phyloP scores from a whole-genome alignment of 768 basidiomycete genomes.

The Infundibulicybe gibba region DNA sequence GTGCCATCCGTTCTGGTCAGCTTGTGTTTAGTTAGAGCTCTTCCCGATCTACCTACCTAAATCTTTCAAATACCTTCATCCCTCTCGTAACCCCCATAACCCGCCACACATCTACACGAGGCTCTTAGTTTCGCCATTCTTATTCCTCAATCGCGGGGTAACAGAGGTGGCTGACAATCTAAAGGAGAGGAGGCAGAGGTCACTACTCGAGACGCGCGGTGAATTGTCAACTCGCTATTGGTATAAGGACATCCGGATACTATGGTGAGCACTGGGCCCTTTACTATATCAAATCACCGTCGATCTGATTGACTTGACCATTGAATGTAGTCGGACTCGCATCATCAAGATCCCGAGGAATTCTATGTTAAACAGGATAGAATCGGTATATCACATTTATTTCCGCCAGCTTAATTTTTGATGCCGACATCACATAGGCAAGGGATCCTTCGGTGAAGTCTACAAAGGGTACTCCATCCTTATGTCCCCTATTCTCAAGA shows the following conservation, averaged over 20 bases:
- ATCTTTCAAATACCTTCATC: too few relatives aligned
- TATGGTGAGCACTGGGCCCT: constrained; percentile 20
- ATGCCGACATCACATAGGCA: constrained; percentile 49
- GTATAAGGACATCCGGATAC: constrained; percentile 2
- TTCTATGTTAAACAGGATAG: constrained; percentile 96
- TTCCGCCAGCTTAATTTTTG: constrained; percentile 6
- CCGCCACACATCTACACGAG: too few relatives aligned
- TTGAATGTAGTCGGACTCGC: constrained; percentile 8
- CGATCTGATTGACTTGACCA: constrained; percentile 17
- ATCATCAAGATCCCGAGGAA: constrained; percentile 85
- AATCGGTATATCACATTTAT: constrained; percentile 65
- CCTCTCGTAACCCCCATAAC: too few relatives aligned
- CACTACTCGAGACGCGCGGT: too few relatives aligned
- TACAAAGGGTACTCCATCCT: constrained; percentile 79
- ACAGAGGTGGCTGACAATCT: too few relatives aligned
- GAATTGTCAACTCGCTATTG: constrained; percentile 2
- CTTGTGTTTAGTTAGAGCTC: too few relatives aligned
- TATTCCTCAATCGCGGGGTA: too few relatives aligned
- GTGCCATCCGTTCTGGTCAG: too few relatives aligned
- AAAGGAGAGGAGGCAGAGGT: too few relatives aligned
- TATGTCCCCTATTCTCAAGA: background rate
- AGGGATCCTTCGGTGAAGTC: constrained; percentile 99
- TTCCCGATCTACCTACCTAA: too few relatives aligned
- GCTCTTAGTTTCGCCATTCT: too few relatives aligned
- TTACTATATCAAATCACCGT: constrained; percentile 13